phyloP scores from a whole-genome alignment of 2,329 filamentous ascomycete genomes.

The Diaporthe sp. region DNA sequence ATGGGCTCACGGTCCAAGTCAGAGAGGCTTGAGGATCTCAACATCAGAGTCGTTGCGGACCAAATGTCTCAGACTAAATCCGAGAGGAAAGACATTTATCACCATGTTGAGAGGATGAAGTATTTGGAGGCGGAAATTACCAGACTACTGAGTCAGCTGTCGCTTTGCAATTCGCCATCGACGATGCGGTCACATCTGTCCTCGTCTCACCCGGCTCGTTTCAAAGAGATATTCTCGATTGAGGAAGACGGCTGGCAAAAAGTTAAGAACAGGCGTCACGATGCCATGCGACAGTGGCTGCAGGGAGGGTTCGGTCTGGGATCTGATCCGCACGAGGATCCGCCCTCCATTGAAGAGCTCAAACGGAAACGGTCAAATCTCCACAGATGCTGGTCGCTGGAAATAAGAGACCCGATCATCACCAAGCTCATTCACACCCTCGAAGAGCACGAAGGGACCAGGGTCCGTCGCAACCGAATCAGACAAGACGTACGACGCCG shows the following conservation, averaged over 20 bases:
- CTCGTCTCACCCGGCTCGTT: background rate
- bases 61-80: slow-evolving; percentile 48
- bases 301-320: slow-evolving; percentile 1
- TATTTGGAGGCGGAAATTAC: background rate
- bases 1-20: slow-evolving; percentile 70
- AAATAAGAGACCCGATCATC: slow-evolving; percentile 40
- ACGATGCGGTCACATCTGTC: background rate
- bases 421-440: slow-evolving; percentile 29
- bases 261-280: background rate
- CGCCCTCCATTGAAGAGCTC: background rate
- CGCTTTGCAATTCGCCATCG: background rate
- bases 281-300: slow-evolving; percentile 40
- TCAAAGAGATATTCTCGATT: background rate
- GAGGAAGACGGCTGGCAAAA: slow-evolving; percentile 35
- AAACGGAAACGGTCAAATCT: slow-evolving; percentile 41
- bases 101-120: background rate
- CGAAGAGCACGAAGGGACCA: slow-evolving; percentile 29
- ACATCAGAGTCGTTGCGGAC: slow-evolving; percentile 54
- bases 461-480: background rate
- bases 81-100: slow-evolving; percentile 43
- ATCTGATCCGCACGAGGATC: too few species aligned
- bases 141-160: background rate
- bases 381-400: slow-evolving; percentile 43
- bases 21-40: slow-evolving; percentile 58
- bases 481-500: slow-evolving; percentile 49